phyloP scores from a whole-genome alignment of 129 eudicot species.

The Kitagawia praeruptora region DNA sequence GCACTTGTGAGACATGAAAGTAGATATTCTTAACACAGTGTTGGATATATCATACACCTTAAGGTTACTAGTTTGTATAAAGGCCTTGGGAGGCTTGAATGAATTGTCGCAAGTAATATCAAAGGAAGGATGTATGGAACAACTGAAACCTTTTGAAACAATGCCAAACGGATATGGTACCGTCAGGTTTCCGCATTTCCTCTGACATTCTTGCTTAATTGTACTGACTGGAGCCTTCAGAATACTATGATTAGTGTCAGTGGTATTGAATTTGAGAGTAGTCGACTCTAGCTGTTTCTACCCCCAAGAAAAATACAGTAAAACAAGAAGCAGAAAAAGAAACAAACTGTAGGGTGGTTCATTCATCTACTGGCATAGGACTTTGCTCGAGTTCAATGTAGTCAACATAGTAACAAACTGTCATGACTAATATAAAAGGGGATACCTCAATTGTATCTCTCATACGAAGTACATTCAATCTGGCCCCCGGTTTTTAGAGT shows the following conservation, averaged over 20 bases:
- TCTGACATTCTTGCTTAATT: conserved; percentile 25
- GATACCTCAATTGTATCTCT: too few species aligned
- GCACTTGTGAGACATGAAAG: conserved; percentile 24
- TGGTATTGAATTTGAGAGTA: neutral
- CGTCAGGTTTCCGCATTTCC: neutral
- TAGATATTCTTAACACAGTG: conserved; percentile 15
- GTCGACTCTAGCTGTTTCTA: neutral
- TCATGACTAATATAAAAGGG: too few species aligned
- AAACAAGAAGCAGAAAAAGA: neutral
- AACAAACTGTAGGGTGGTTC: too few species aligned
- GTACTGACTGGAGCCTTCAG: neutral
- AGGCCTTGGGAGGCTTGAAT: conserved; percentile 24
- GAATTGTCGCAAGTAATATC: conserved; percentile 25
- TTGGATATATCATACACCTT: conserved; percentile 19
- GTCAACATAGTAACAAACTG: too few species aligned
- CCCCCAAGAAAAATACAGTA: neutral
- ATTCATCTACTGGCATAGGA: too few species aligned
- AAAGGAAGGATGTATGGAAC: neutral
- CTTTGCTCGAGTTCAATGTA: too few species aligned
- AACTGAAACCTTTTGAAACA: neutral
- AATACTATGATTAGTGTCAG: neutral
- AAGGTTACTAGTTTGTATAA: neutral
- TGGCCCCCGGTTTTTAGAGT: too few species aligned
- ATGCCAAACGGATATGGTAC: conserved; percentile 7
- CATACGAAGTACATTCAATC: too few species aligned